Evolutionary conservation across 805 yeast species (phyloP).

Genomic region (Ogataea naganishii): DNA sequence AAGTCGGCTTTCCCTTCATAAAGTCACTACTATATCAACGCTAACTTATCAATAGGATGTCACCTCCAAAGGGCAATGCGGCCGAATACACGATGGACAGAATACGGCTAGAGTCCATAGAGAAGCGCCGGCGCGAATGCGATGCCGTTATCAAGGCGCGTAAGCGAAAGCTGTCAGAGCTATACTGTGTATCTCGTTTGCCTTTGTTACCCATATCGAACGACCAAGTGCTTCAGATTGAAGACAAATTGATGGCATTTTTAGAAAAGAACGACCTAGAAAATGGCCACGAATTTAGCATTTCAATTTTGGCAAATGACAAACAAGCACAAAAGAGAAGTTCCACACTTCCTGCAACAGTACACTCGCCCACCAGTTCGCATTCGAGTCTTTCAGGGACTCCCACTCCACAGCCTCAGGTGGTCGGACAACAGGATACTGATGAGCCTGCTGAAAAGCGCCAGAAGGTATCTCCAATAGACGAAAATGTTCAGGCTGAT

Average conservation of each 20-base stretch:
- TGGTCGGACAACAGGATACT: not conserved
- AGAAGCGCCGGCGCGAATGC: constrained; percentile 33
- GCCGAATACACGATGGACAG: constrained; percentile 27
- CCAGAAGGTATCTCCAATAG: too few species aligned
- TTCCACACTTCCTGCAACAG: constrained; percentile 5
- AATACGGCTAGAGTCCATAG: constrained; percentile 37
- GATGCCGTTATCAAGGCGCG: constrained; percentile 38
- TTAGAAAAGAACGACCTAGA: constrained; percentile 44
- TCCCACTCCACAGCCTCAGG: constrained; percentile 1
- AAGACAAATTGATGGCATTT: constrained; percentile 33
- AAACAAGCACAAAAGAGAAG: constrained; percentile 19
- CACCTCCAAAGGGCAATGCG: too few species aligned
- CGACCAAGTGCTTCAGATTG: constrained; percentile 27
- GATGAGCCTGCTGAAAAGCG: constrained; percentile 1
- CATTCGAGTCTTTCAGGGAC: too few species aligned
- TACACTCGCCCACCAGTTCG: not conserved
- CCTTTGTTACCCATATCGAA: constrained; percentile 37
- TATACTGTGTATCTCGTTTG: constrained; percentile 49
- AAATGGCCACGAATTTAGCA: constrained; percentile 33
- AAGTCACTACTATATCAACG: too few species aligned
- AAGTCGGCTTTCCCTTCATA: not conserved
- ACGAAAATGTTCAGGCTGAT: too few species aligned
- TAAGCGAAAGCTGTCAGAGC: constrained; percentile 50
- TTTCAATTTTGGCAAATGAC: constrained; percentile 23
- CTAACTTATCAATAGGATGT: too few species aligned